Evolutionary conservation across 2,329 filamentous ascomycete species (phyloP), one percentile per base, ranked within the genome.

Genomic region (Hypomyces rosellus): DNA sequence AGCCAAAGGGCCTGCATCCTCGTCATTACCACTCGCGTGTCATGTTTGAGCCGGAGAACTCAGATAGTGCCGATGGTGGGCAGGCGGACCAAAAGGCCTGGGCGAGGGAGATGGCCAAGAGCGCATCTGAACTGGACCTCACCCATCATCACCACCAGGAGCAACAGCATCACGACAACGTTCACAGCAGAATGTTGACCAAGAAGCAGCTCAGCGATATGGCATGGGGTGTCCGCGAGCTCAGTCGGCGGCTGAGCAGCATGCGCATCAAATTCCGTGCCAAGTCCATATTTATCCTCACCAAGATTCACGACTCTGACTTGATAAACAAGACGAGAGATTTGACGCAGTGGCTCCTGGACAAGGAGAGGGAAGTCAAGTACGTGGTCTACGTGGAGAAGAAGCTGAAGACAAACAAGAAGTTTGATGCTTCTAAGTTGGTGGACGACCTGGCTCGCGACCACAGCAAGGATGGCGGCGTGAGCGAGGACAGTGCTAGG

Each of bases 151-250:
- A 30, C 16, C 41, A 44, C 9, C 20, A 33, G 14, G 12, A 25
- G 12, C 41, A 44, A 20, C 41, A 44, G 20, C 14, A 18, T 5
- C 55, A 67, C 51, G 64, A 67, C 22, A 63, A 68, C 8, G 59
- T 77, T 39, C 77, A 80, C 61, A 82, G 78, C 52, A 80, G 92
- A n/a, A 80, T 96, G 45, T 76, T 97, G 58, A 96, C 91, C 1
- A 97, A 97, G 73, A 90, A 88, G 66, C 89, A 99, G 68, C 76
- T 99, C 39, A 90, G 87, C 13, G 93, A 97, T 61, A 97, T 99
- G 92, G 91, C 92, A 0, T 91, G 92, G 82, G 91, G 92, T 22
- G 93, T 97, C 51, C 79, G 93, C 44, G 89, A 96, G 68, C 74
- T 99, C 52, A 92, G 88, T 30, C 87, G 95, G 63, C 86, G 88